Base-by-base conservation (phyloP, 805 yeast genomes). In the Yamadazyma laniorum region DNA sequence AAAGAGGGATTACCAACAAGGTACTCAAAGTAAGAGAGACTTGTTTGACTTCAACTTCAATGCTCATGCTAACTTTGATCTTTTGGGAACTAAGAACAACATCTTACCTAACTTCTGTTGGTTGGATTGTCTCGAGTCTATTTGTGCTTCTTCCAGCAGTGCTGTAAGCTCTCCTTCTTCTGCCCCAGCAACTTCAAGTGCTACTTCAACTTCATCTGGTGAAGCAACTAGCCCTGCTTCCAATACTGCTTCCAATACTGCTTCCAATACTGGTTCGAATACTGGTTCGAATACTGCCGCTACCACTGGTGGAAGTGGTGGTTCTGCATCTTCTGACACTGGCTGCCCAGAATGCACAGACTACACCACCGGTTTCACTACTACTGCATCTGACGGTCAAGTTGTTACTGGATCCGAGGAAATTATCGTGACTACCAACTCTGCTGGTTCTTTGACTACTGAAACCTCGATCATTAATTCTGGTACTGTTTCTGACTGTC, bases 361-460 rank as follows among this genome's bases (percentile, higher is more conserved):
- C 25, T 51, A 44, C 42, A 44, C 55, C 35, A 51, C 55, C 17
- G 49, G 51, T 3, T 42, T 41, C 32, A 36, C 43, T 25, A 40
- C 44, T 17, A 45, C 53, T 13, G 36, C 42, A 29, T 18, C 47
- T 13, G 45, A 43, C 35, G 55, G 55, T 18, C 16, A 36, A 9
- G 27, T 37, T 29, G 35, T 33, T 14, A 46, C 52, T 25, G 47
- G 48, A 16, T 30, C 45, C 1, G 52, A 40, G 17, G 48, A 35
- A 23, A 53, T 48, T 29, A 32, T 45, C 29, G 49, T 48, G 7
- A 42, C 51, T 12, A 47, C 55, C 22, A 35, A 51, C 34, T 33
- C 50, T 3, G 39, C 25, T 18, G 56, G 55, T 27, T n/a, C 28
- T 3, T 40, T 42, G 30, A 34, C 44, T 30, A 44, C 48, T 28